phyloP scores from a whole-genome alignment of 768 basidiomycete species.

The Mycena rosella region DNA sequence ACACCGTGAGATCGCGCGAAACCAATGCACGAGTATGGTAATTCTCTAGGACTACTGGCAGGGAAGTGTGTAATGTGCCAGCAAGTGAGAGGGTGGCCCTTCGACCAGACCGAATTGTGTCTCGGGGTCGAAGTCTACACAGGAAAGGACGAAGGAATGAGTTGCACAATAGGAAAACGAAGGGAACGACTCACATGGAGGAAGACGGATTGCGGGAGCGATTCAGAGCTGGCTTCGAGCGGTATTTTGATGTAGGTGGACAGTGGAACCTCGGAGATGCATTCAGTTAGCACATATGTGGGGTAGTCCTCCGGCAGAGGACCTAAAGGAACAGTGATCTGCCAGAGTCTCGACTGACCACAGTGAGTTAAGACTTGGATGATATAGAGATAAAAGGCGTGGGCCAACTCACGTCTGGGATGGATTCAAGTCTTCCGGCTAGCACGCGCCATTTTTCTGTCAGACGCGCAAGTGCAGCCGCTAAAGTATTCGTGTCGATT shows the following conservation, averaged over 20 bases:
- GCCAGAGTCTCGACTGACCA: conserved; percentile 49
- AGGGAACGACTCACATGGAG: too few relatives aligned
- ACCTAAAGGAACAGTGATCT: conserved; percentile 52
- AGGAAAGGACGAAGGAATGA: too few relatives aligned
- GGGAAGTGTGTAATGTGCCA: conserved; percentile 61
- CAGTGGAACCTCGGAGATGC: conserved; percentile 49
- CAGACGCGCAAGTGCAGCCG: conserved; percentile 46
- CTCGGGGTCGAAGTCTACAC: conserved; percentile 55
- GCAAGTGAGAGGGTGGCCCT: conserved; percentile 53
- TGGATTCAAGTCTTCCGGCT: conserved; percentile 45
- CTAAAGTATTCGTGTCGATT: conserved; percentile 50
- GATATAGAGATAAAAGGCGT: too few relatives aligned
- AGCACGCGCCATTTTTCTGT: conserved; percentile 51
- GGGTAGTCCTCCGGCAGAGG: conserved; percentile 48
- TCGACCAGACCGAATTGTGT: conserved; percentile 49
- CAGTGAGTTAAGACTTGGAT: neutral
- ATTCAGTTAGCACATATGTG: conserved; percentile 52
- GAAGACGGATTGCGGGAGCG: conserved; percentile 54
- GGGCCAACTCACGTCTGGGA: conserved; percentile 28
- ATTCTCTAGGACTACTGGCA: conserved; percentile 41
- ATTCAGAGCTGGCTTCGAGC: conserved; percentile 46
- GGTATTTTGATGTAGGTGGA: conserved; percentile 52
- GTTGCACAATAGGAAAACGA: too few relatives aligned
- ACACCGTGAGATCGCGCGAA: conserved; percentile 57
- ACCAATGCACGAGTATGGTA: conserved; percentile 54